Conservation (phyloP, 106 monocot genomes). For the Dioscorea zingiberensis region DNA sequence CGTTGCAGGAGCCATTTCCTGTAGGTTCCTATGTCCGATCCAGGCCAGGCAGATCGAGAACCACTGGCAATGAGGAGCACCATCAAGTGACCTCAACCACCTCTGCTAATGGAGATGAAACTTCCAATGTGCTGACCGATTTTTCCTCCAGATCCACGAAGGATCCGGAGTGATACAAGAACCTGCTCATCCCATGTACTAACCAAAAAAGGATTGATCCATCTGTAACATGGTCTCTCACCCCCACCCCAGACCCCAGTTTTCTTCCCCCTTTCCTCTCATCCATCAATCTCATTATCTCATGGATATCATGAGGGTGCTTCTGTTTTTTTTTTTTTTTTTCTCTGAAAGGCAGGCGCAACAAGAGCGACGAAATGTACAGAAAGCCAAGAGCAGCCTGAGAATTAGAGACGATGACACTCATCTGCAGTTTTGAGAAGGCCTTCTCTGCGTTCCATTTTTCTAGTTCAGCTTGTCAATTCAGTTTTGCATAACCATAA, state of each 20-base stretch:
- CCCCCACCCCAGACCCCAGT: no score
- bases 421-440: constrained; percentile 7
- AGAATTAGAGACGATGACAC: background rate
- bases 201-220: background rate
- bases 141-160: constrained; percentile 1
- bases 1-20: constrained; percentile 39
- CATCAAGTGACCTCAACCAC: constrained; percentile 14
- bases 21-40: constrained; percentile 28
- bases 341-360: background rate
- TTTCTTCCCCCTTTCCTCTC: background rate
- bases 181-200: background rate
- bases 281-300: background rate
- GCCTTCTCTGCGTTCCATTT: constrained; percentile 14
- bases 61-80: constrained; percentile 12
- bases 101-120: constrained; percentile 11
- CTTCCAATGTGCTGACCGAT: constrained; percentile 1
- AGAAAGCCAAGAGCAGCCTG: constrained; percentile 13
- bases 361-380: constrained; percentile 24
- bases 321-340: no score
- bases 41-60: constrained; percentile 22
- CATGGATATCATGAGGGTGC: constrained; percentile 33
- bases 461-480: background rate
- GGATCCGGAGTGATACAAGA: constrained; percentile 3
- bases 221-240: background rate
- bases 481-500: no score